These are phyloP conservation scores for Maudiozyma barnettii DNA, from an alignment of 805 yeast species.

Conservation along the genomic window DNA sequence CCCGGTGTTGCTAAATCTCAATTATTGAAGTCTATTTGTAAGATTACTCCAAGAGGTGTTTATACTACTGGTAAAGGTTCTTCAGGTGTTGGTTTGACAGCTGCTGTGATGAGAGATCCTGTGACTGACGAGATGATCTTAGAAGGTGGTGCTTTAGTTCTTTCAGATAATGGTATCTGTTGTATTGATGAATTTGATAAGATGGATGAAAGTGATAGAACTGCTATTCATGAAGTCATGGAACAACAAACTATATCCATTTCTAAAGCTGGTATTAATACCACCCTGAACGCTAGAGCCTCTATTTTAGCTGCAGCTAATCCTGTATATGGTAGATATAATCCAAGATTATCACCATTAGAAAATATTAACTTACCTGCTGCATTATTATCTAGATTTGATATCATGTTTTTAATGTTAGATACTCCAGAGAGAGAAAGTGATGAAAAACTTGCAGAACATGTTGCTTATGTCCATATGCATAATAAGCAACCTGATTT, in stretches of 20 bases:
- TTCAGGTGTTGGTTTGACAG: slow-evolving; percentile 97
- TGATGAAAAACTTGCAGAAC: slow-evolving; percentile 83
- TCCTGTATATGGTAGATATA: slow-evolving; percentile 91
- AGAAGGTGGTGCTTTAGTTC: slow-evolving; percentile 95
- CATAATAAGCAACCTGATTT: slow-evolving; percentile 75
- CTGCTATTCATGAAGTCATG: slow-evolving; percentile 98
- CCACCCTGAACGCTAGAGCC: slow-evolving; percentile 90
- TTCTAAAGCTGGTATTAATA: slow-evolving; percentile 94
- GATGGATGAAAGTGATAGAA: slow-evolving; percentile 94
- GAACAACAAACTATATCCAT: slow-evolving; percentile 97
- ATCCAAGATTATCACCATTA: slow-evolving; percentile 79
- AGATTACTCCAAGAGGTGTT: slow-evolving; percentile 92
- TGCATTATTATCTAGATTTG: slow-evolving; percentile 90
- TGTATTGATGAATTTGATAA: slow-evolving; percentile 98
- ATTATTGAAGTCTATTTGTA: slow-evolving; percentile 78
- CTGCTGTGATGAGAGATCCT: slow-evolving; percentile 98
- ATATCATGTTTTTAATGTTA: slow-evolving; percentile 73
- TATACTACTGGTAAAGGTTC: slow-evolving; percentile 98
- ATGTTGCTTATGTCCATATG: slow-evolving; percentile 94
- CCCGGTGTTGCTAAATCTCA: slow-evolving; percentile 99
- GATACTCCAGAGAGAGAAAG: slow-evolving; percentile 73
- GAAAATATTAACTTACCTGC: slow-evolving; percentile 96
- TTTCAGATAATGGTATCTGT: slow-evolving; percentile 96
- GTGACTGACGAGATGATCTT: slow-evolving; percentile 97
- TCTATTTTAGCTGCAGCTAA: slow-evolving; percentile 98